Conservation (phyloP, 1,284 basidiomycete species). For the Cutaneotrichosporon sp. region DNA sequence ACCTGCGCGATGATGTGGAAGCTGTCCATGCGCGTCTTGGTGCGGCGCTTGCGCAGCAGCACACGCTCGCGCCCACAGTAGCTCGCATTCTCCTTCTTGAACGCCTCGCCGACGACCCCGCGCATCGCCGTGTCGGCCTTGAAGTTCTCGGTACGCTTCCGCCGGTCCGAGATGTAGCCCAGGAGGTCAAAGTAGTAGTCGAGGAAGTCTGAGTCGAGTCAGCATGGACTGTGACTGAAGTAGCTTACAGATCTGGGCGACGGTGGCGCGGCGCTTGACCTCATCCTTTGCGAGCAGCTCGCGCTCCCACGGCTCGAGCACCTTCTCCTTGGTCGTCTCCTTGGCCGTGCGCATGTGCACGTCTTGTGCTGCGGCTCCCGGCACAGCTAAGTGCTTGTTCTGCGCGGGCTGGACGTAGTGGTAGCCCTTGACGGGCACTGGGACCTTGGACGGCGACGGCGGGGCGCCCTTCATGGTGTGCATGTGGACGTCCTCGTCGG, state of each 20-base stretch:
- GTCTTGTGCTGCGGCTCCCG: slow-evolving; percentile 33
- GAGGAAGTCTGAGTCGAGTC: slow-evolving; percentile 74
- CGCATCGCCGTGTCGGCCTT: slow-evolving; percentile 77
- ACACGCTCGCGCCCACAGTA: slow-evolving; percentile 91
- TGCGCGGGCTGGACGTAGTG: slow-evolving; percentile 26
- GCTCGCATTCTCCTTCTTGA: slow-evolving; percentile 78
- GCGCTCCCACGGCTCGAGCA: slow-evolving; percentile 74
- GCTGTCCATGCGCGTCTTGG: slow-evolving; percentile 83
- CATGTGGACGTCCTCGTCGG: slow-evolving; percentile 52
- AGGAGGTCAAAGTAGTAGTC: slow-evolving; percentile 87
- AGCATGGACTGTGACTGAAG: too few species aligned
- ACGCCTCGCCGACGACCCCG: slow-evolving; percentile 62
- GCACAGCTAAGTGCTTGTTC: slow-evolving; percentile 15
- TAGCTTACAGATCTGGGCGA: slow-evolving; percentile 85
- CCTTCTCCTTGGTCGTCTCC: slow-evolving; percentile 42
- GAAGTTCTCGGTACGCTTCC: slow-evolving; percentile 76
- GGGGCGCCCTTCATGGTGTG: slow-evolving; percentile 51
- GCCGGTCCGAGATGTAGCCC: slow-evolving; percentile 80
- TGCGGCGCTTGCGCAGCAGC: slow-evolving; percentile 78
- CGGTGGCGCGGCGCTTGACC: slow-evolving; percentile 88
- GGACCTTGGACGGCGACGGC: slow-evolving; percentile 59
- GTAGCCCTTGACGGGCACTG: slow-evolving; percentile 42
- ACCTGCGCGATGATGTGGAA: slow-evolving; percentile 95
- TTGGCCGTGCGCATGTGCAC: slow-evolving; percentile 48
- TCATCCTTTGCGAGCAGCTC: slow-evolving; percentile 79